Evolutionary conservation across 495 filamentous ascomycete genomes (phyloP), one percentile per base, ranked within the genome.

Genomic region (Aspergillus campestris): DNA sequence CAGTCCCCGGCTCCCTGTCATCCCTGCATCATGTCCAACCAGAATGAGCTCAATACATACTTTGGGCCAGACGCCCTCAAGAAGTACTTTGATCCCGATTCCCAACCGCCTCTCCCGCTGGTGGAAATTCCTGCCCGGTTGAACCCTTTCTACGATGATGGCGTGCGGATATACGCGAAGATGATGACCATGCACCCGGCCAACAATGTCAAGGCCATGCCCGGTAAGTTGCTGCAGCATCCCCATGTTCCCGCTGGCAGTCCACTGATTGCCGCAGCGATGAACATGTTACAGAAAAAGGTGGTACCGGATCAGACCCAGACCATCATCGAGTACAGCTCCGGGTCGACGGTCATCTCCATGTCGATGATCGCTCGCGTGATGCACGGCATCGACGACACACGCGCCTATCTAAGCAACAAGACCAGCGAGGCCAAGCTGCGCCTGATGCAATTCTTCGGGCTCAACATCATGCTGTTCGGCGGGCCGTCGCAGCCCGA

Each of bases 181-280:
- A 73, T 82, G 74, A 70, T 82, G 67, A 79, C 74, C 12, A 69
- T 71, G 62, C 72, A 78, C 47, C 79, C 79, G 12, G 77, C 78
- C 31, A 76, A 81, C 44, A 82, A 81, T 50, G 79, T 82, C 53
- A 82, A 82, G 46, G 73, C 74, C 5, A 67, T 82, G 57, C 78
- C 79, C 54, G 79, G 77, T 78, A 66, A 8, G 65, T 48, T 4
- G 18, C 18, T 24, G 18, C 18, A 24, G 4, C 18, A 1, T 4
- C 18, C 18, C 18, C 18, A 2, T 24, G 18, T 24, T 24, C 18
- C 18, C 4, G 18, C 18, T 4, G 18, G 2, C 18, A 24, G 18
- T 24, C 18, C 4, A 24, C 18, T 31, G 24, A 44, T 8, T 8
- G 11, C 15, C 5, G 14, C 34, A 81, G 78, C 78, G 2, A 55